These are phyloP conservation scores for Wilhelminamyces savonicus DNA, from an alignment of 805 yeast genomes.

Conservation along the genomic window DNA sequence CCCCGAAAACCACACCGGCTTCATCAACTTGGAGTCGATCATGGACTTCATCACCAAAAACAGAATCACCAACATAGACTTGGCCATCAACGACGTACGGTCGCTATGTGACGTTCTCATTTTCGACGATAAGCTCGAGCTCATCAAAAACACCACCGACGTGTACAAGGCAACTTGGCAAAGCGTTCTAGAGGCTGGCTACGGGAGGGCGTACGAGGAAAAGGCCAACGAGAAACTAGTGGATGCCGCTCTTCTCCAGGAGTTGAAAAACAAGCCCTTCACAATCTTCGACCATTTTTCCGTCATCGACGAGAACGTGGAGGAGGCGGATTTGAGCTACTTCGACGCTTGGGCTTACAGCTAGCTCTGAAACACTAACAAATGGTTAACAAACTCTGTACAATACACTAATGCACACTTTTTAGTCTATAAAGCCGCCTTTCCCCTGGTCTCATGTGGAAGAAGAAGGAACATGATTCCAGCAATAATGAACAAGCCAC, in stretches of 20 bases:
- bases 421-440: no score
- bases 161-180: slow-evolving; percentile 81
- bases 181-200: slow-evolving; percentile 67
- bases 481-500: slow-evolving; percentile 5
- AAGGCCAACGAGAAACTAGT: slow-evolving; percentile 7
- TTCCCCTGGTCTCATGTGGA: no score
- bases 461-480: no score
- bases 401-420: no score
- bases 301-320: slow-evolving; percentile 29
- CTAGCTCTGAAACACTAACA: no score
- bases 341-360: slow-evolving; percentile 42
- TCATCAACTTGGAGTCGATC: slow-evolving; percentile 69
- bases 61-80: slow-evolving; percentile 76
- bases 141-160: slow-evolving; percentile 44
- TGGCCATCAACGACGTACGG: slow-evolving; percentile 66
- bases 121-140: slow-evolving; percentile 80
- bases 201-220: slow-evolving; percentile 30
- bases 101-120: slow-evolving; percentile 82
- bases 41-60: slow-evolving; percentile 65
- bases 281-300: slow-evolving; percentile 39
- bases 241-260: slow-evolving; percentile 1
- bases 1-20: slow-evolving; percentile 53
- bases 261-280: slow-evolving; percentile 14
- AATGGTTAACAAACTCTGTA: no score
- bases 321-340: slow-evolving; percentile 36